phyloP scores from a whole-genome alignment of 75 land plant genomes.

The Selaginella moellendorffii region DNA sequence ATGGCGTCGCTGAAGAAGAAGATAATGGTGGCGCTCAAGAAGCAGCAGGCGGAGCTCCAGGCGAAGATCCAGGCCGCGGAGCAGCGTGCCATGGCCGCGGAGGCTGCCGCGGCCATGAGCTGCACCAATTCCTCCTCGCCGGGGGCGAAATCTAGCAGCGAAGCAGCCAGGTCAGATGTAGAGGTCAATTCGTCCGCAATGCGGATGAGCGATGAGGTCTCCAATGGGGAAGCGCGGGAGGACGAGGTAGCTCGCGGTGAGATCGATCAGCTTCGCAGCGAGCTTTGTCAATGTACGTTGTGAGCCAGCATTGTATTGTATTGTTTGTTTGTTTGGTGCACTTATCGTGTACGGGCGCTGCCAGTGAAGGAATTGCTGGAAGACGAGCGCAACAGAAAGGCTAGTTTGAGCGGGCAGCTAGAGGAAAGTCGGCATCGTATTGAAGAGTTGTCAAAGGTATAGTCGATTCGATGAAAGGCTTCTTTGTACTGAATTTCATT shows the following conservation, averaged over 20 bases:
- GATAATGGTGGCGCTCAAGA: conserved; percentile 29
- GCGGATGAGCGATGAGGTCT: not conserved
- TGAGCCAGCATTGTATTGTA: too few species aligned
- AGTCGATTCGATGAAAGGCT: not conserved
- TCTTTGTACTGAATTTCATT: not conserved
- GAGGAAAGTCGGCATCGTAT: conserved; percentile 7
- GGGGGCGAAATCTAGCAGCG: too few species aligned
- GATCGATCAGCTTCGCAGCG: not conserved
- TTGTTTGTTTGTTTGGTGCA: not conserved
- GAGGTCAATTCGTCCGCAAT: not conserved
- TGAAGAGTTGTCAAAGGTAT: conserved; percentile 17
- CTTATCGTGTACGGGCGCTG: too few species aligned
- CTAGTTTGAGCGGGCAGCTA: not conserved
- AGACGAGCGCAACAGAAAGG: conserved; percentile 13
- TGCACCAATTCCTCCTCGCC: not conserved
- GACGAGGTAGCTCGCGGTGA: not conserved
- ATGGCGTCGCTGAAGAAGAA: conserved; percentile 38
- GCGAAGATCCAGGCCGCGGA: conserved; percentile 28
- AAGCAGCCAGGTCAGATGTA: not conserved
- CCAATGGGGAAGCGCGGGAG: conserved; percentile 5
- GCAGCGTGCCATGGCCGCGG: conserved; percentile 24
- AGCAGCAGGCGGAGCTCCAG: conserved; percentile 24
- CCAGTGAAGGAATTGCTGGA: conserved; percentile 7
- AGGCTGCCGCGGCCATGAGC: conserved; percentile 29
- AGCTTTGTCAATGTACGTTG: not conserved